Evolutionary conservation across 345 rosid species (phyloP).

Genomic region (Bruguiera sexangula): DNA sequence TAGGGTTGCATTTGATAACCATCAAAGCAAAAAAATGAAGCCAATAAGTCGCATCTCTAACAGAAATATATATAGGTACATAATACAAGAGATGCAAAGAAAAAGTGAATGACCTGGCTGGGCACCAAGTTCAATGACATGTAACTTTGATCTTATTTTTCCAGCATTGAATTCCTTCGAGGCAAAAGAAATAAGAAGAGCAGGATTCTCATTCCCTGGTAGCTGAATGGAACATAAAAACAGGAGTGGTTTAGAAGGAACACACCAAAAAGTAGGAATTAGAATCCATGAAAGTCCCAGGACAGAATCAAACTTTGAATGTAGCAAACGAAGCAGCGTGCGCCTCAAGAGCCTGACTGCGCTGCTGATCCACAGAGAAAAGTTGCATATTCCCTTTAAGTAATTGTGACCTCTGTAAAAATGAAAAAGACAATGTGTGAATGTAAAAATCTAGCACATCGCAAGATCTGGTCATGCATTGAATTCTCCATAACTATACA

Average conservation of each 20-base stretch:
- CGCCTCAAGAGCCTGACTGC: slow-evolving; percentile 95
- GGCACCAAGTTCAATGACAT: slow-evolving; percentile 94
- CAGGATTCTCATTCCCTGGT: slow-evolving; percentile 86
- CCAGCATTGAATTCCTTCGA: slow-evolving; percentile 83
- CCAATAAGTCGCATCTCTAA: not conserved
- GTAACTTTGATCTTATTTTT: slow-evolving; percentile 80
- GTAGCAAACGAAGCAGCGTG: slow-evolving; percentile 96
- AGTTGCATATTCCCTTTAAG: slow-evolving; percentile 98
- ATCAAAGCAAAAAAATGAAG: slow-evolving; percentile 1
- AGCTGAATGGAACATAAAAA: slow-evolving; percentile 33
- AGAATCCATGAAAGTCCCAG: not conserved
- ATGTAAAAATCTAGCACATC: too few relatives aligned
- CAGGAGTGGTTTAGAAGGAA: not conserved
- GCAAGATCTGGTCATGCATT: not conserved
- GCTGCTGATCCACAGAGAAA: slow-evolving; percentile 95
- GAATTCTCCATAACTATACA: not conserved
- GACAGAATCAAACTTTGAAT: slow-evolving; percentile 47
- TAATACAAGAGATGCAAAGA: slow-evolving; percentile 2
- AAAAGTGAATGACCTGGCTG: slow-evolving; percentile 57
- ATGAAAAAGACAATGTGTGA: not conserved
- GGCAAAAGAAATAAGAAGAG: slow-evolving; percentile 84
- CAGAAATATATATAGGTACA: not conserved
- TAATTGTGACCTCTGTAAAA: slow-evolving; percentile 66
- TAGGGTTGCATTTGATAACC: not conserved
- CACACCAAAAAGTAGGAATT: not conserved